Evolutionary conservation across 768 basidiomycete genomes (phyloP), one percentile per base, ranked within the genome.

Genomic region (Rhodotorula graminis): DNA sequence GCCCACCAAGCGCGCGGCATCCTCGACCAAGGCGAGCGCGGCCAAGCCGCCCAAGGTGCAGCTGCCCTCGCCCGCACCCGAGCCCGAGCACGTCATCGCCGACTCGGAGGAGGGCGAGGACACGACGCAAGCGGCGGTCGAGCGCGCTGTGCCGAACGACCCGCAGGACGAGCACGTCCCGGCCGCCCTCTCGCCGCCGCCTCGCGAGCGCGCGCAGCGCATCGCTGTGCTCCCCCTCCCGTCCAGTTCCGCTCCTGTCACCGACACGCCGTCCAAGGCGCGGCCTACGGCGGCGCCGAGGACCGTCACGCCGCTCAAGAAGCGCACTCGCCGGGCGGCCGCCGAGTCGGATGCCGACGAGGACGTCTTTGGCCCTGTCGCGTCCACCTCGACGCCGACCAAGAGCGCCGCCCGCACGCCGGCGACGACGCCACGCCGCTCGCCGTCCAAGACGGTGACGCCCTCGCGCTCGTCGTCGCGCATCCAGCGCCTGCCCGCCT

Each of bases 381-480:
- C 40, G 23, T 46, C 42, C 18, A 58, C 57, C 46, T 9, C 52
- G n/a, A 72, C 71, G 2, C 71, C 71, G 25, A 62, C 58, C 71
- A 67, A 72, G 37, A 46, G 53, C 8, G 10, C 37, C 29, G 18
- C 47, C 3, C 56, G 58, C 27, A 46, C 66, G 4, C 31, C 58
- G 0, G 15, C 52, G 12, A 18, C 67, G 64, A 67, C 62, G 25
- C 50, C 52, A 0, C 12, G 58, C 18, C 59, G 58, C 27, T 33
- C 64, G 5, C 0, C 42, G 21, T 61, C 64, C 21, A 53, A 52
- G 9, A 61, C 57, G 37, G 3, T 64, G 55, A 67, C 62, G 29
- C 60, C 60, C 11, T 64, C 71, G 15, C 62, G 71, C 21, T 68
- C 71, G 16, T 72, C 71, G 16, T 44, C 59, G 1, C 56, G 71